Conservation (phyloP, 1,139 yeast species). For the Candida sojae region DNA sequence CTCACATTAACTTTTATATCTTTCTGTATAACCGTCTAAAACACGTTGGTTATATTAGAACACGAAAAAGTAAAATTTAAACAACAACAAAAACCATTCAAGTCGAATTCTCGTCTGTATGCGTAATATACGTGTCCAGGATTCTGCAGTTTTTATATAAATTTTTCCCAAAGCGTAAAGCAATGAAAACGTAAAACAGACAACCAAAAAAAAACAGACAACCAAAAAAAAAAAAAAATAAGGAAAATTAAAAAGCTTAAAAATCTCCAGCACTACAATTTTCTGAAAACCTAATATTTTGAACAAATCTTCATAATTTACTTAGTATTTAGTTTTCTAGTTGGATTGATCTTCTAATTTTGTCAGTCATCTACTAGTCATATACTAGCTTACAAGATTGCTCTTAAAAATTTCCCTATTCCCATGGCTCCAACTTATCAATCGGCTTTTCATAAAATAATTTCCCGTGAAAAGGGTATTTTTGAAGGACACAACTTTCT, state of each 20-base stretch:
- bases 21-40: too few species aligned
- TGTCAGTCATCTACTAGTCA: too few species aligned
- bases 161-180: background rate
- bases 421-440: conserved; percentile 10
- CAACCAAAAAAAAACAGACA: background rate
- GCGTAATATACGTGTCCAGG: background rate
- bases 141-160: background rate
- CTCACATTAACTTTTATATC: too few species aligned
- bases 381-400: too few species aligned
- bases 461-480: conserved; percentile 37
- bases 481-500: conserved; percentile 37
- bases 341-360: too few species aligned
- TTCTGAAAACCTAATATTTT: too few species aligned
- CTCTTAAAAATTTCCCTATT: background rate
- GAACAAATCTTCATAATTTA: too few species aligned
- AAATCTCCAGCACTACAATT: background rate
- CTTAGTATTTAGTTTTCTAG: too few species aligned
- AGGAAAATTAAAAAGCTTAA: background rate
- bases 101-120: background rate
- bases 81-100: too few species aligned
- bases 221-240: background rate
- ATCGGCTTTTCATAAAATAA: conserved; percentile 32
- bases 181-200: background rate
- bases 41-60: too few species aligned
- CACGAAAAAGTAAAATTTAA: too few species aligned